These are phyloP conservation scores for Schizosaccharomyces osmophilus DNA, from an alignment of 805 yeast species.

Conservation along the genomic window DNA sequence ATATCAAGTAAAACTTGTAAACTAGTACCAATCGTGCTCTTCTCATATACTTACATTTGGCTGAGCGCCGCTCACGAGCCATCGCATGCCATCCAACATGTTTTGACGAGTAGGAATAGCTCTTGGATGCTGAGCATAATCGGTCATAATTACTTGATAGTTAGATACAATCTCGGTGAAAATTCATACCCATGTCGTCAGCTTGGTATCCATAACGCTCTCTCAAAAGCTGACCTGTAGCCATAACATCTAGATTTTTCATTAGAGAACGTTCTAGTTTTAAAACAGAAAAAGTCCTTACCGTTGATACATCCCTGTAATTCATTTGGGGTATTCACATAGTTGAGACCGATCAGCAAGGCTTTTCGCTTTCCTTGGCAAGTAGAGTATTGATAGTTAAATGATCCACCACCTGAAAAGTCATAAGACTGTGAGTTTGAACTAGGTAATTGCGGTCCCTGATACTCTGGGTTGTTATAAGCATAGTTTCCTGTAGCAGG, in stretches of 20 bases:
- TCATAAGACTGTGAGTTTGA: constrained; percentile 12
- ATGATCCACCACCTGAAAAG: constrained; percentile 10
- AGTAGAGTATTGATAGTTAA: constrained; percentile 34
- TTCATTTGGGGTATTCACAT: constrained; percentile 35
- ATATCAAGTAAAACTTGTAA: not conserved
- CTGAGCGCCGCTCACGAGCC: constrained; percentile 50
- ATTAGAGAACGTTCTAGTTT: constrained; percentile 9
- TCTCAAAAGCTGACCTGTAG: constrained; percentile 19
- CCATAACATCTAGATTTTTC: constrained; percentile 3
- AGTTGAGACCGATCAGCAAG: constrained; percentile 52
- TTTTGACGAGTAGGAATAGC: constrained; percentile 40
- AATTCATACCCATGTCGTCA: constrained; percentile 7
- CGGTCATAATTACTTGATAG: constrained; percentile 16
- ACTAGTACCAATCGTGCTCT: not conserved
- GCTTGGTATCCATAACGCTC: constrained; percentile 7
- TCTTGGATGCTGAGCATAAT: constrained; percentile 18
- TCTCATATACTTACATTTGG: constrained; percentile 21
- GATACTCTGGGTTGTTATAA: constrained; percentile 2
- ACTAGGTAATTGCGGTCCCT: constrained; percentile 9
- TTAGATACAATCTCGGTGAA: constrained; percentile 13
- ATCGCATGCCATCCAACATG: constrained; percentile 53
- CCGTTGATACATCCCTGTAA: constrained; percentile 67
- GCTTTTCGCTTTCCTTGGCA: constrained; percentile 58
- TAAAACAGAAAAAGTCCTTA: constrained; percentile 22
- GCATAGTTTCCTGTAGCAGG: not conserved